These are phyloP conservation scores for Penicillium italicum DNA, from an alignment of 2,329 filamentous ascomycete species.

Conservation along the genomic window DNA sequence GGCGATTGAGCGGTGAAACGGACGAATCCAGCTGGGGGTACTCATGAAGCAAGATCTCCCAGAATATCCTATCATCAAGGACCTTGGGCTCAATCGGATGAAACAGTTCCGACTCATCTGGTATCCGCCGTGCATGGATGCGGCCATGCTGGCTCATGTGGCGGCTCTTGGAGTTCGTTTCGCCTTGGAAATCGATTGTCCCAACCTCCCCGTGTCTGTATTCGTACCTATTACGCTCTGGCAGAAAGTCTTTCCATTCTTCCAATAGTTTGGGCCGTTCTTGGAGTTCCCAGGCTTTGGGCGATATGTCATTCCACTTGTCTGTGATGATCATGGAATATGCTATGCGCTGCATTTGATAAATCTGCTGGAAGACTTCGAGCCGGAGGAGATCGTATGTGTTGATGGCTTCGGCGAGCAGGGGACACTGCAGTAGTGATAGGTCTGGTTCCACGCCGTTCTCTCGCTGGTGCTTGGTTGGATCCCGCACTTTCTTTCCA, in stretches of 20 bases:
- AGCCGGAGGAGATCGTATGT: slow-evolving; percentile 33
- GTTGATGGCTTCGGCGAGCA: slow-evolving; percentile 31
- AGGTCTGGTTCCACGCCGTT: neutral
- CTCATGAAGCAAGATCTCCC: slow-evolving; percentile 6
- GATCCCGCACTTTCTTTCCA: neutral
- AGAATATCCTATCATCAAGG: slow-evolving; percentile 10
- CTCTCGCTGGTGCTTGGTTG: neutral
- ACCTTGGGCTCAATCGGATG: neutral
- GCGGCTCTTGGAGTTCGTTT: slow-evolving; percentile 17
- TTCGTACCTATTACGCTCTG: slow-evolving; percentile 19
- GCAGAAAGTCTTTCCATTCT: slow-evolving; percentile 50
- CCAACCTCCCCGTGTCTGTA: slow-evolving; percentile 42
- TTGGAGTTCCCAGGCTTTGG: slow-evolving; percentile 30
- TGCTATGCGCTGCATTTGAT: slow-evolving; percentile 18
- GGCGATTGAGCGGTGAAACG: slow-evolving; percentile 8
- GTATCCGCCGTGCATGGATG: slow-evolving; percentile 10
- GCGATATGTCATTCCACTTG: slow-evolving; percentile 12
- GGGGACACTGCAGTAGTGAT: slow-evolving; percentile 20
- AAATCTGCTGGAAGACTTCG: slow-evolving; percentile 29
- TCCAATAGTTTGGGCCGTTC: slow-evolving; percentile 45
- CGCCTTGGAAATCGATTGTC: slow-evolving; percentile 37
- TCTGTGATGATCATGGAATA: slow-evolving; percentile 2
- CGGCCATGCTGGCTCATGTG: slow-evolving; percentile 2
- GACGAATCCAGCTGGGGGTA: slow-evolving; percentile 12
- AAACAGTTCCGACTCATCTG: slow-evolving; percentile 12